Conservation (phyloP, 2,329 filamentous ascomycete genomes). For the Monosporascus sp. region DNA sequence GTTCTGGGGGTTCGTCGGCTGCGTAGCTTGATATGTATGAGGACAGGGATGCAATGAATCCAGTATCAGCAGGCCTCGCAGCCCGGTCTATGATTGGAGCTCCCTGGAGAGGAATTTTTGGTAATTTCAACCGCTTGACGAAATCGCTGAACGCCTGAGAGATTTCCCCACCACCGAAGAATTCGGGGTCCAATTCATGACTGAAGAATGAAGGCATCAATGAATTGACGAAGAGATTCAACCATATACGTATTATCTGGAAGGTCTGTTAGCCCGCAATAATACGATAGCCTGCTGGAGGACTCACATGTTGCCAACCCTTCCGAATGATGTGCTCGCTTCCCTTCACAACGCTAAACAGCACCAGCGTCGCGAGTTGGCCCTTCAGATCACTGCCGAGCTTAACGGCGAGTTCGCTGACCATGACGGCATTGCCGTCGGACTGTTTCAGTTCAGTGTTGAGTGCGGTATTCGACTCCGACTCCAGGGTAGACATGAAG, state of each 20-base stretch:
- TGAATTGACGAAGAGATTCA: conserved; percentile 95
- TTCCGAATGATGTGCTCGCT: conserved; percentile 73
- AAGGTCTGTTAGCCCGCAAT: conserved; percentile 23
- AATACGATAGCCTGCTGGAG: neutral
- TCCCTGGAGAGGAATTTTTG: conserved; percentile 83
- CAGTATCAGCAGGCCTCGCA: conserved; percentile 70
- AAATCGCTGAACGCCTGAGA: neutral
- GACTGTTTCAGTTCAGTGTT: conserved; percentile 95
- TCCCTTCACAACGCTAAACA: conserved; percentile 86
- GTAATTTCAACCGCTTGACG: conserved; percentile 63
- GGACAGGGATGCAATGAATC: conserved; percentile 89
- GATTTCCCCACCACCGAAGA: neutral
- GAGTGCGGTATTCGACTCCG: conserved; percentile 76
- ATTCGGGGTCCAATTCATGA: conserved; percentile 27
- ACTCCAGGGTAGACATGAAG: conserved; percentile 83
- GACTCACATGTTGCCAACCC: conserved; percentile 72
- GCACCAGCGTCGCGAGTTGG: conserved; percentile 87
- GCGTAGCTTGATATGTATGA: conserved; percentile 99
- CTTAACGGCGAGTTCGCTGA: conserved; percentile 94
- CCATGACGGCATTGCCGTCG: conserved; percentile 86
- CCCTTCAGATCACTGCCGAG: conserved; percentile 91
- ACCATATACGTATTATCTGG: conserved; percentile 83
- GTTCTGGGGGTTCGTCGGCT: conserved; percentile 94
- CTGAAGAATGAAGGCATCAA: conserved; percentile 78
- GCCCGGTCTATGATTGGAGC: conserved; percentile 90